Percentiles rank a stretch among this genome's conserved stretches.
These are phyloP conservation scores for Xylaria sp. DNA, from an alignment of 2,329 filamentous ascomycete species.

Conservation along the genomic window DNA sequence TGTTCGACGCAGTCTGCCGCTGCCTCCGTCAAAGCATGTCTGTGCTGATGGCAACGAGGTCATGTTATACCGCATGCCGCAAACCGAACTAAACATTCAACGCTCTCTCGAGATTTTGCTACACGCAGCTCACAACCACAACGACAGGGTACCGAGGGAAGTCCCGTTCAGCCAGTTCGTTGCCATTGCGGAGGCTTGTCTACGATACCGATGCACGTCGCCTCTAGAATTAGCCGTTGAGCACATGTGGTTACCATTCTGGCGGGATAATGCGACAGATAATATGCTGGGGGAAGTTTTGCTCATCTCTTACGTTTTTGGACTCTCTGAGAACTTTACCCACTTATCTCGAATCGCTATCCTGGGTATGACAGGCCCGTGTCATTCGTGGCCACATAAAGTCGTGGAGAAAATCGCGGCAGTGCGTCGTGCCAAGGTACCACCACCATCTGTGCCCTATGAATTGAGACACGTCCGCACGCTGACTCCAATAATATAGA, in stretches of 20 bases:
- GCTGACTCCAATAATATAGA: conserved; percentile 23
- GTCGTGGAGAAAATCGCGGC: conserved; percentile 63
- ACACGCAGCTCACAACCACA: conserved; percentile 63
- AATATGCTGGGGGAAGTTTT: conserved; percentile 62
- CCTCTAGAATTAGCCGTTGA: conserved; percentile 64
- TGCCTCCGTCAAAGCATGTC: conserved; percentile 51
- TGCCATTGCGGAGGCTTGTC: conserved; percentile 62
- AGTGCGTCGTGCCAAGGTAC: conserved; percentile 60
- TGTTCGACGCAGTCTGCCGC: conserved; percentile 47
- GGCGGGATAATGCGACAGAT: conserved; percentile 54
- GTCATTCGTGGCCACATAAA: conserved; percentile 59
- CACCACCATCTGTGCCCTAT: background rate
- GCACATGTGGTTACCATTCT: conserved; percentile 63
- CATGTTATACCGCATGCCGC: conserved; percentile 64
- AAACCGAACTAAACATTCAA: conserved; percentile 58
- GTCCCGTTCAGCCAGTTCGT: conserved; percentile 63
- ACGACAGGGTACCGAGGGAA: conserved; percentile 58
- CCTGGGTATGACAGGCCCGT: conserved; percentile 58
- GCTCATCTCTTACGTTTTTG: conserved; percentile 65
- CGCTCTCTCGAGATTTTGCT: conserved; percentile 59
- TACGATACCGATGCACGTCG: conserved; percentile 63
- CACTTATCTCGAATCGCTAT: conserved; percentile 62
- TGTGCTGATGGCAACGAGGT: conserved; percentile 55
- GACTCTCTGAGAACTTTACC: conserved; percentile 60
- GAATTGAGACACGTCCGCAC: background rate